Percentiles rank a stretch among this genome's conserved stretches.
These are phyloP conservation scores for Quercus tomentella DNA, from an alignment of 331 rosid species.

Conservation along the genomic window DNA sequence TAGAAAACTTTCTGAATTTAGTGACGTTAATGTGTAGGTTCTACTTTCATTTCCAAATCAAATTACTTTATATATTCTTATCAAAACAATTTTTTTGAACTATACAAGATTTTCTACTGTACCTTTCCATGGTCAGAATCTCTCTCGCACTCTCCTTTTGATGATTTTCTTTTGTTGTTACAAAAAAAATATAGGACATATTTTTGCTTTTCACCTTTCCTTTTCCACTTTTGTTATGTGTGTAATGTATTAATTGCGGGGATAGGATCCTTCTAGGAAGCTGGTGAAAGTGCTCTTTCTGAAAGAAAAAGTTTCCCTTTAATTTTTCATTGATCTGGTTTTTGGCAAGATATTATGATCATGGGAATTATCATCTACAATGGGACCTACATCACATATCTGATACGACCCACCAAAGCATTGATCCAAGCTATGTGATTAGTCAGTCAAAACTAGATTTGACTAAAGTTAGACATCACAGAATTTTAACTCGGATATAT, in stretches of 20 bases:
- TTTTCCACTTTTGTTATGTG: conserved; percentile 6
- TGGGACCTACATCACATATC: conserved; percentile 1
- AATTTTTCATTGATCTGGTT: conserved; percentile 22
- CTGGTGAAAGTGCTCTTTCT: conserved; percentile 42
- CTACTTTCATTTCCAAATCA: background rate
- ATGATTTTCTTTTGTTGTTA: background rate
- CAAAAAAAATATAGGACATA: background rate
- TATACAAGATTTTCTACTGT: no score
- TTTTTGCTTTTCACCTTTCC: conserved; percentile 7
- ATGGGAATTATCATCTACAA: background rate
- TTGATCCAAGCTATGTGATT: conserved; percentile 25
- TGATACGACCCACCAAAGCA: conserved; percentile 25
- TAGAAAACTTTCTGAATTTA: no score
- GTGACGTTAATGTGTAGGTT: background rate
- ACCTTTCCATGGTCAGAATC: no score
- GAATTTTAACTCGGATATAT: conserved; percentile 12
- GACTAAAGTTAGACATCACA: conserved; percentile 9
- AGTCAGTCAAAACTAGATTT: conserved; percentile 30
- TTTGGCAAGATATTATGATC: conserved; percentile 34
- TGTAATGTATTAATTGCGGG: conserved; percentile 10
- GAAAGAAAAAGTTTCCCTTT: conserved; percentile 36
- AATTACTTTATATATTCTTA: no score
- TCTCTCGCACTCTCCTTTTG: background rate
- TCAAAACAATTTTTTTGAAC: no score
- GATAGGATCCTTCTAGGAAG: conserved; percentile 52